phyloP scores from a whole-genome alignment of 495 filamentous ascomycete genomes.

The Trichoderma asperelloides region DNA sequence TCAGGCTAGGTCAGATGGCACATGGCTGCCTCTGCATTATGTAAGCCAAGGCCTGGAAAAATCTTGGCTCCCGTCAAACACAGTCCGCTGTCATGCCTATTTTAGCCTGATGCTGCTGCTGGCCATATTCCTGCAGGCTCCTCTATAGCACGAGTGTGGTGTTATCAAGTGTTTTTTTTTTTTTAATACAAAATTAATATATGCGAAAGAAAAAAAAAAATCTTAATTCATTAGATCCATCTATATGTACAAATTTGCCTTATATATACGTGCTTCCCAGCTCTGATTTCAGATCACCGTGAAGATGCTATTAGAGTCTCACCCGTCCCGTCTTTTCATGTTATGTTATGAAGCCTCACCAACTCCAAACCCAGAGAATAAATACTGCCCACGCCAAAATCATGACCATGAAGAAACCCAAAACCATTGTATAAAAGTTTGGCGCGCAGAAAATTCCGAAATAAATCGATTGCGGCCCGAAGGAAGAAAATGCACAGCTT shows the following conservation, averaged over 20 bases:
- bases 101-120: neutral
- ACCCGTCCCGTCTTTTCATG: neutral
- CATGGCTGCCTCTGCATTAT: neutral
- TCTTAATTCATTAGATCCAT: neutral
- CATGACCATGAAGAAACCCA: neutral
- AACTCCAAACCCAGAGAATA: neutral
- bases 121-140: no score
- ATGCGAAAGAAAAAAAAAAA: neutral
- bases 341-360: neutral
- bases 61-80: neutral
- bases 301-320: neutral
- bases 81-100: neutral
- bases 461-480: neutral
- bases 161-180: no score
- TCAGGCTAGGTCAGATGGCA: conserved; percentile 7
- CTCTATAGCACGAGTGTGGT: neutral
- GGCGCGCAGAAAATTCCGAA: neutral
- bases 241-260: neutral
- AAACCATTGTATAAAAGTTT: neutral
- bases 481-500: neutral
- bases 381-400: neutral
- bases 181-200: no score
- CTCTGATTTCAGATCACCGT: neutral
- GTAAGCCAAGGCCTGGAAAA: neutral
- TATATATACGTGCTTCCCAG: neutral